phyloP scores from a whole-genome alignment of 352 stramenopile genomes.

The Globisporangium cederbergense region DNA sequence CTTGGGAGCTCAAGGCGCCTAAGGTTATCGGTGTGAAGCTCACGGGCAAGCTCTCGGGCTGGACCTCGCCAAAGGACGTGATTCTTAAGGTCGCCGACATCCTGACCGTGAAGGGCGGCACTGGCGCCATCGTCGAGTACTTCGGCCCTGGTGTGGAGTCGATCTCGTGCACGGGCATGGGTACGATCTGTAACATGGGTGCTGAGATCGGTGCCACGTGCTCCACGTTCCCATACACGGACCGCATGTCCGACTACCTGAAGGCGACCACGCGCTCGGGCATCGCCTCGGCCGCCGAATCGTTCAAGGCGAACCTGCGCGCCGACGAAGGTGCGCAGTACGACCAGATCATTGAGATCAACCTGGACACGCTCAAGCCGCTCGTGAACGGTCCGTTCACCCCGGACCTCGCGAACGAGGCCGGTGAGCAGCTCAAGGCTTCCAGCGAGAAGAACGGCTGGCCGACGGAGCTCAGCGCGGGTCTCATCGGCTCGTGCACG shows the following conservation, averaged over 20 bases:
- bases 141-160: constrained; percentile 91
- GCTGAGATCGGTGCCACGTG: constrained; percentile 92
- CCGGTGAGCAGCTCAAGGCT: constrained; percentile 61
- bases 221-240: constrained; percentile 93
- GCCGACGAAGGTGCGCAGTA: constrained; percentile 90
- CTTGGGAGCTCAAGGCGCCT: constrained; percentile 94
- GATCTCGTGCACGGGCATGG: constrained; percentile 93
- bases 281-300: constrained; percentile 86
- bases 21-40: constrained; percentile 95
- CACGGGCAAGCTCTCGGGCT: constrained; percentile 90
- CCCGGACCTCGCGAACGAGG: constrained; percentile 86
- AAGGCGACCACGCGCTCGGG: constrained; percentile 85
- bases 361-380: constrained; percentile 88
- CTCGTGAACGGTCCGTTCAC: constrained; percentile 93
- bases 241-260: constrained; percentile 91
- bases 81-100: constrained; percentile 95
- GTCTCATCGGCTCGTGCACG: constrained; percentile 93
- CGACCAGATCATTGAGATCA: constrained; percentile 93
- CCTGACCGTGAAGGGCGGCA: constrained; percentile 92
- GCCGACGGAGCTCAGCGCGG: constrained; percentile 87
- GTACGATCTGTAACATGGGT: constrained; percentile 96
- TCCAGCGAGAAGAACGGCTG: constrained; percentile 87
- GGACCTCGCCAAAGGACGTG: constrained; percentile 92
- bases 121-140: constrained; percentile 93
- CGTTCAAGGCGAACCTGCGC: constrained; percentile 83